Evolutionary conservation across 2,329 filamentous ascomycete species (phyloP).

Genomic region (Cladophialophora exuberans): DNA sequence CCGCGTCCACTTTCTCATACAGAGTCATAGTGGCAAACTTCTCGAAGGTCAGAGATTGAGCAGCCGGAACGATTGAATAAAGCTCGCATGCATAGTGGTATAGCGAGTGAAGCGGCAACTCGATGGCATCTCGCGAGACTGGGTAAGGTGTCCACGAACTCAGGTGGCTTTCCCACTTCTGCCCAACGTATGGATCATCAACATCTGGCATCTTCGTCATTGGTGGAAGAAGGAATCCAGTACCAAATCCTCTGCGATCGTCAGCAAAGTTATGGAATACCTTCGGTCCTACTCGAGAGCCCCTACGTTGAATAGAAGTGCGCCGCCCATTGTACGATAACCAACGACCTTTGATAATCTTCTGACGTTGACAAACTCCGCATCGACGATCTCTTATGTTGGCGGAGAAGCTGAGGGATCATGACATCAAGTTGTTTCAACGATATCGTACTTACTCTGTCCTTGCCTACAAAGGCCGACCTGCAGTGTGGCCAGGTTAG

Average conservation of each 20-base stretch:
- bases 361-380: not conserved
- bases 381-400: not conserved
- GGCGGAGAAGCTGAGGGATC: constrained; percentile 15
- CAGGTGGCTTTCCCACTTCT: constrained; percentile 6
- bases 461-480: constrained; percentile 19
- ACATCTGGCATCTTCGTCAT: constrained; percentile 8
- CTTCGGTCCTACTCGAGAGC: not conserved
- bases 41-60: constrained; percentile 10
- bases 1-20: constrained; percentile 7
- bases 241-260: constrained; percentile 9
- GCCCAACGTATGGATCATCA: constrained; percentile 7
- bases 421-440: constrained; percentile 23
- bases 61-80: constrained; percentile 9
- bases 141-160: constrained; percentile 20
- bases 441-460: constrained; percentile 18
- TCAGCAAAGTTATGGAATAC: not conserved
- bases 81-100: constrained; percentile 16
- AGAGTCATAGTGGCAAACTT: constrained; percentile 11
- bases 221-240: constrained; percentile 4
- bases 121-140: constrained; percentile 9
- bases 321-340: constrained; percentile 19
- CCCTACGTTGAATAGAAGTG: constrained; percentile 20
- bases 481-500: not conserved
- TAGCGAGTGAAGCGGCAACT: constrained; percentile 12
- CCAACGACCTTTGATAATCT: constrained; percentile 19